Conservation (phyloP, 805 yeast species). For the Candida glaebosa region DNA sequence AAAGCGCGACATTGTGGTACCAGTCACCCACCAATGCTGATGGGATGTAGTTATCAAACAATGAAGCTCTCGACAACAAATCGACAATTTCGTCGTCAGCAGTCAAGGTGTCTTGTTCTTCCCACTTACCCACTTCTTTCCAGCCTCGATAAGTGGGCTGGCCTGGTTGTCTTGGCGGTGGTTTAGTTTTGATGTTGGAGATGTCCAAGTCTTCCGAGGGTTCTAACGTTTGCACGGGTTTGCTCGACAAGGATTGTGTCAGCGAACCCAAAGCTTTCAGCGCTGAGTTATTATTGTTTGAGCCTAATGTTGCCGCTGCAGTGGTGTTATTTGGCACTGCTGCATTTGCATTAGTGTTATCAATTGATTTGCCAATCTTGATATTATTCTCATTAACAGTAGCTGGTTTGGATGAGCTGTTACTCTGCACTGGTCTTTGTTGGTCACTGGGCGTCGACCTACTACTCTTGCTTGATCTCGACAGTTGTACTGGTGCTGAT, state of each 20-base stretch:
- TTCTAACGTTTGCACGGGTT: slow-evolving; percentile 3
- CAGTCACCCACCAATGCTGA: slow-evolving; percentile 86
- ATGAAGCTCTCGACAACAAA: slow-evolving; percentile 63
- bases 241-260: not conserved
- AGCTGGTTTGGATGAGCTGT: not conserved
- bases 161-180: slow-evolving; percentile 48
- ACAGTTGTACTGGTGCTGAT: not conserved
- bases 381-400: not conserved
- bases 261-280: not conserved
- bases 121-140: slow-evolving; percentile 92
- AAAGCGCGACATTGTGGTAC: slow-evolving; percentile 84
- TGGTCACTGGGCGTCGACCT: not conserved
- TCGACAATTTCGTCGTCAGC: slow-evolving; percentile 72
- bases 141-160: slow-evolving; percentile 82
- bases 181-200: slow-evolving; percentile 28
- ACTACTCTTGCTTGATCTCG: not conserved
- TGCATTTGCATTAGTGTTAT: not conserved
- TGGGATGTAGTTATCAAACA: slow-evolving; percentile 73
- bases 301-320: not conserved
- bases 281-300: not conserved
- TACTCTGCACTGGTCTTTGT: not conserved
- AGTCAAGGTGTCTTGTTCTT: slow-evolving; percentile 59
- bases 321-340: not conserved
- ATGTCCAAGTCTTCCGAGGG: slow-evolving; percentile 40
- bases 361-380: not conserved